Base-by-base conservation (phyloP, 768 basidiomycete genomes). In the Gautieria morchelliformis region DNA sequence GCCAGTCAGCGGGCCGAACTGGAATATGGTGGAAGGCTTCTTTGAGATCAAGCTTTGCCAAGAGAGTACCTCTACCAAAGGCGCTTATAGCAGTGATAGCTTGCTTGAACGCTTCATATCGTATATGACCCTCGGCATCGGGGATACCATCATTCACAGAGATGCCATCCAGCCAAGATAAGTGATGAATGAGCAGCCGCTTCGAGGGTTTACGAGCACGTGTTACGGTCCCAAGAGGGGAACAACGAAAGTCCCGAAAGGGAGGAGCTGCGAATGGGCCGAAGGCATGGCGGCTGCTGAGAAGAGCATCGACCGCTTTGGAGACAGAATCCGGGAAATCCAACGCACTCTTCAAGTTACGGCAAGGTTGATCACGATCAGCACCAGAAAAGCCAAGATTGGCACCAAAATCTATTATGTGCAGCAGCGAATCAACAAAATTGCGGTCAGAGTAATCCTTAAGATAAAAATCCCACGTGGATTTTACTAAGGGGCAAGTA, bases 21-120 rank as follows among this genome's bases (percentile, higher is more conserved):
- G 69, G 71, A 35, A 74, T 69, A 44, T 73, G 73, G 20, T 65
- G 63, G 58, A 74, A 75, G 0, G 71, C 73, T 11, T 69, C 65
- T 53, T 69, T 65, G 6, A 75, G 63, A 53, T 74, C 71, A 19
- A 72, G 67, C 54, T 73, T 74, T 5, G 61, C 64, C 58, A 74
- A 64, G 1, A 69, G 60, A 1, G 70, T 65, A 12, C 67, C 64
- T 1, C 39, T 65, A 0, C 72, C 69, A 1, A 65, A 65, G 0
- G 5, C 22, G 14, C 17, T 32, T 11, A 48, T 44, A n/a, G 44
- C 54, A 10, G 6, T 2, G 10, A 58, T n/a, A 27, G 57, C 57
- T 5, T 11, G 20, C n/a, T 52, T 2, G 52, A 72, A 67, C 44
- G 61, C 60, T 30, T 74, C 67, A 53, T 72, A 73, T 10, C n/a